A percentile compares a stretch with the other conserved stretches of the same genome.
phyloP scores from a whole-genome alignment of 2,329 filamentous ascomycete species.

The Myriangium duriaei region DNA sequence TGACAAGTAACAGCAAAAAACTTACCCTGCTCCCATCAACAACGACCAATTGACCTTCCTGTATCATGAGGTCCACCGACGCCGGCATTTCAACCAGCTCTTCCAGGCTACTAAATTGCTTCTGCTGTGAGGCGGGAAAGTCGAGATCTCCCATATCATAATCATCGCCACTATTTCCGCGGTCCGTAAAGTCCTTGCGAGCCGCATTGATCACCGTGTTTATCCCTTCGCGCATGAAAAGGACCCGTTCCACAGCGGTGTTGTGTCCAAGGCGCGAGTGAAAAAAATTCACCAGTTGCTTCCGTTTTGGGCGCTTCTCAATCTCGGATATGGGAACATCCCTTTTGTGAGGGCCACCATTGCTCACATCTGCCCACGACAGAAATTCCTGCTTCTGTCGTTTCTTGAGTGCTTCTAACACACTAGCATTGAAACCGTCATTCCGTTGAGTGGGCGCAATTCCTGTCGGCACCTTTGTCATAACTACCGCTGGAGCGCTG shows the following conservation, averaged over 20 bases:
- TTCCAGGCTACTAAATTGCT: slow-evolving; percentile 12
- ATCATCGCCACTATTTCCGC: slow-evolving; percentile 3
- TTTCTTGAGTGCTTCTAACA: background rate
- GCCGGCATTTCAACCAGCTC: slow-evolving; percentile 15
- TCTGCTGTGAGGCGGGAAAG: slow-evolving; percentile 13
- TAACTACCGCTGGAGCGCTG: no score
- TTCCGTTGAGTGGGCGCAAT: no score
- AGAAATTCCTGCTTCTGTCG: background rate
- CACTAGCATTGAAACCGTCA: background rate
- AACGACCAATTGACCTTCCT: slow-evolving; percentile 16
- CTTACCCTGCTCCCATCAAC: slow-evolving; percentile 11
- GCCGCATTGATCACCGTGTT: background rate
- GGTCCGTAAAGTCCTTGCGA: slow-evolving; percentile 2
- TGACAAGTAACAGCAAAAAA: no score
- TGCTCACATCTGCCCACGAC: background rate
- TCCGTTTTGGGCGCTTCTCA: slow-evolving; percentile 23
- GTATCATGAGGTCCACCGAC: slow-evolving; percentile 14
- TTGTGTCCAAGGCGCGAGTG: slow-evolving; percentile 9
- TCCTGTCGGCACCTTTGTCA: no score
- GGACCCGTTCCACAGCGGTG: slow-evolving; percentile 2
- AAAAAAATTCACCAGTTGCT: slow-evolving; percentile 19
- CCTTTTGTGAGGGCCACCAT: background rate
- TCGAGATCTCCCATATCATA: slow-evolving; percentile 12
- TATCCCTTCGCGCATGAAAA: background rate
- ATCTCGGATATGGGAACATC: slow-evolving; percentile 41